Evolutionary conservation across 2,329 filamentous ascomycete species (phyloP), one percentile per base, ranked within the genome.

Genomic region (Westerdykella aurantiaca): DNA sequence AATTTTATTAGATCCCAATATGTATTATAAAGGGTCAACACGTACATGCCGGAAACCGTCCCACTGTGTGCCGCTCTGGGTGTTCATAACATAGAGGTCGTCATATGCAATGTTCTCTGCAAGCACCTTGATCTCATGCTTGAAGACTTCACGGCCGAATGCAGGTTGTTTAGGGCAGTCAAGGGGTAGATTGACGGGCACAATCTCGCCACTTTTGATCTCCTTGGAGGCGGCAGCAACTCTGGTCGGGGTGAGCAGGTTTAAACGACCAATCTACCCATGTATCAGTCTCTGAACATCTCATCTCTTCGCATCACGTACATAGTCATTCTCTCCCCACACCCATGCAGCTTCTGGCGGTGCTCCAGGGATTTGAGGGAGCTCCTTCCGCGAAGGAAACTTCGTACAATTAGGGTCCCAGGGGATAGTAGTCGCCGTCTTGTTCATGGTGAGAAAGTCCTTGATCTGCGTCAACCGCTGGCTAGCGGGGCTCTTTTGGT

Each of bases 331-430:
- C 34, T 75, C 67, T 11, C 79, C 78, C 78, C 78, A 81, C 21
- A 80, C 74, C 79, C 79, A 82, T 14, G 78, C 77, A 14, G 78
- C 77, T 22, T 70, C 75, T 14, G 74, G 66, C 0, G 78, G 79
- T 2, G 76, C 76, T 29, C 72, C 73, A 1, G 72, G 63, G 31
- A 80, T 69, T 16, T 62, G 53, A 16, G 77, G 76, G 4, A 81
- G 66, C 40, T 81, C 72, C 42, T 74, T 72, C 12, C 76, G 67
- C 1, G 70, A 70, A 0, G 78, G 78, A 41, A 82, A 79, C 13
- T 61, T 70, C 13, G 70, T 72, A 33, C 63, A 69, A 43, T 79
- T 64, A 1, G 78, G 78, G 52, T 81, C 69, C 72, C 74, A 80
- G 3, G 76, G 76, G 17, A 79, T 65, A 2, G 66, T 69, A 0